Percentiles rank a stretch among this genome's conserved stretches.
Evolutionary conservation across 441 rosid genomes (phyloP).

Genomic region (Gossypium lobatum): DNA sequence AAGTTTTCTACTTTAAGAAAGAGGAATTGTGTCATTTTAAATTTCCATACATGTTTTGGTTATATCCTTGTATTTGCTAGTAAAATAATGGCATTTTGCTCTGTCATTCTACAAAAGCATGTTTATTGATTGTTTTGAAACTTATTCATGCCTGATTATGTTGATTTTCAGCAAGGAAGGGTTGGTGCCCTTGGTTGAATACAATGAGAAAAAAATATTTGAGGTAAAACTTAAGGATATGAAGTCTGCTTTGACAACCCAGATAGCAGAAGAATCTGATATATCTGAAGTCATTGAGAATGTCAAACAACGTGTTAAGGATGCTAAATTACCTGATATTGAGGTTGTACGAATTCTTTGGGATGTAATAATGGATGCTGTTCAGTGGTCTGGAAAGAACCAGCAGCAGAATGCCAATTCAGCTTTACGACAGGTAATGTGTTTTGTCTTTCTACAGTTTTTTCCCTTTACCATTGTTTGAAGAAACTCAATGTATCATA

Average conservation of each 20-base stretch:
- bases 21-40: background rate
- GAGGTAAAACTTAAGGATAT: conserved; percentile 88
- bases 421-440: conserved; percentile 78
- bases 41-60: background rate
- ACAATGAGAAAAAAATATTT: conserved; percentile 88
- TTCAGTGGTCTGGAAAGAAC: conserved; percentile 99
- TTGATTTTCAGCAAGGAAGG: conserved; percentile 74
- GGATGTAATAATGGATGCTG: conserved; percentile 99
- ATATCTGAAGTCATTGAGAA: conserved; percentile 82
- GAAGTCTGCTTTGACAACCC: conserved; percentile 75
- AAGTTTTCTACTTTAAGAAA: conserved; percentile 26
- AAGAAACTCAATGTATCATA: background rate
- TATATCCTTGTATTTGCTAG: background rate
- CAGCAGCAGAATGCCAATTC: conserved; percentile 98
- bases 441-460: background rate
- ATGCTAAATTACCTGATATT: conserved; percentile 76
- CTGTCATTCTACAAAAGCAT: background rate
- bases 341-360: conserved; percentile 84
- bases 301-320: conserved; percentile 75
- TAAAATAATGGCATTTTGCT: background rate
- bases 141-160: conserved; percentile 16
- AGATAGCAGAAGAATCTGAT: conserved; percentile 73
- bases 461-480: background rate
- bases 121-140: background rate
- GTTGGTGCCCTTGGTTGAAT: conserved; percentile 72